A percentile compares a stretch with the other conserved stretches of the same genome.
Conservation (phyloP, 73 alveolate species). For the Blepharisma japonicum region DNA sequence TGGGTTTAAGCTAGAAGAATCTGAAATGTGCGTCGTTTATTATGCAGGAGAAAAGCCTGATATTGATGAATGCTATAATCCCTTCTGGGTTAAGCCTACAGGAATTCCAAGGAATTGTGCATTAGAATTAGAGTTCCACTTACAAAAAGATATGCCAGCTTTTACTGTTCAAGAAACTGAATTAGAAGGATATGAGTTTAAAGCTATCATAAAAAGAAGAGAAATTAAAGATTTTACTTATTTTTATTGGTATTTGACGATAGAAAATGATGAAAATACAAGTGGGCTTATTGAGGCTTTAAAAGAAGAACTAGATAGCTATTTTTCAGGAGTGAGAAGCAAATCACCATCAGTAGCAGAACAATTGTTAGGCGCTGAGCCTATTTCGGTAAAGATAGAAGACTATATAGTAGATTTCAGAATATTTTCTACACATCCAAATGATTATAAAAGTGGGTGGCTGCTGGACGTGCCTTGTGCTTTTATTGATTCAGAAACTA, state of each 20-base stretch:
- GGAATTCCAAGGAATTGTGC: slow-evolving; percentile 31
- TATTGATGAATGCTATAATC: background rate
- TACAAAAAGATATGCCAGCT: background rate
- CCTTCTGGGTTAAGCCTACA: slow-evolving; percentile 8
- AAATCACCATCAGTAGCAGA: background rate
- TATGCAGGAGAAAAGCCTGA: slow-evolving; percentile 8
- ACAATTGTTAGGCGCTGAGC: slow-evolving; percentile 6
- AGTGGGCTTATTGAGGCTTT: background rate
- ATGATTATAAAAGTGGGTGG: slow-evolving; percentile 11
- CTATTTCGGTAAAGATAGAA: background rate
- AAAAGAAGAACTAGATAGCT: background rate
- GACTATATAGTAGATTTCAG: background rate
- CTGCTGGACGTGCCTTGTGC: background rate
- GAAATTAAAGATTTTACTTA: background rate
- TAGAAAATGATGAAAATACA: background rate
- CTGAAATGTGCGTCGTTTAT: slow-evolving; percentile 28
- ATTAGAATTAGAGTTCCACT: slow-evolving; percentile 31
- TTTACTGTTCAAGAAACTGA: background rate
- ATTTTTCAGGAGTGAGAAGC: background rate
- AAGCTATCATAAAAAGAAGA: background rate
- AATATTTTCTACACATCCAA: background rate
- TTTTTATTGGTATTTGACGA: background rate
- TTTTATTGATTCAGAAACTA: background rate
- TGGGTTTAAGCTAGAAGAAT: background rate
- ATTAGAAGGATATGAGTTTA: background rate